A percentile compares a stretch with the other conserved stretches of the same genome.
phyloP scores from a whole-genome alignment of 768 basidiomycete species.

The Asterophora lycoperdoides region DNA sequence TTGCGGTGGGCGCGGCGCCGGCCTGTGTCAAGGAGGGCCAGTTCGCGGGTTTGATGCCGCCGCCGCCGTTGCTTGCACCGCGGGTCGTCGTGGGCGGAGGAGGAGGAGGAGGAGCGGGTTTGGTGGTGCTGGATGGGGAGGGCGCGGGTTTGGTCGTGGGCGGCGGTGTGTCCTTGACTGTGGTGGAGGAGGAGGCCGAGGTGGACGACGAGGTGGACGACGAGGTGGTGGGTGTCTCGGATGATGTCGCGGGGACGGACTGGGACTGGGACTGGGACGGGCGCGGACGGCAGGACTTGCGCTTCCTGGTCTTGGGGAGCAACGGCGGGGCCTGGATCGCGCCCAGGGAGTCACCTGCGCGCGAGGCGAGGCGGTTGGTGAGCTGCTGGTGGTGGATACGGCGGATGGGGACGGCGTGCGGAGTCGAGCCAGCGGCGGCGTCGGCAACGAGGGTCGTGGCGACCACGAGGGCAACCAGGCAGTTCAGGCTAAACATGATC shows the following conservation, averaged over 20 bases:
- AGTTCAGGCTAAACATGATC: constrained; percentile 21
- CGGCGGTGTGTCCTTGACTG: constrained; percentile 1
- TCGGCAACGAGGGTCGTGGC: constrained; percentile 13
- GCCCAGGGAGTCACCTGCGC: not conserved
- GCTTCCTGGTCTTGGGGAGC: constrained; percentile 2
- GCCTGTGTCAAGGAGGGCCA: constrained; percentile 26
- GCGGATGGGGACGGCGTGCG: constrained; percentile 15
- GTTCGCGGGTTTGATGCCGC: constrained; percentile 17
- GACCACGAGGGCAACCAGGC: constrained; percentile 19
- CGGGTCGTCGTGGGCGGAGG: constrained; percentile 6
- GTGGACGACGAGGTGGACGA: too few species aligned
- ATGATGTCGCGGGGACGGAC: too few species aligned
- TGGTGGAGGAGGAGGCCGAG: not conserved
- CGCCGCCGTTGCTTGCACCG: constrained; percentile 7
- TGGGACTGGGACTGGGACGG: too few species aligned
- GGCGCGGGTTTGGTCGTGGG: not conserved
- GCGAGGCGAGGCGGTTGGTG: constrained; percentile 12
- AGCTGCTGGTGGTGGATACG: constrained; percentile 22
- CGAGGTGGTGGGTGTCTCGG: too few species aligned
- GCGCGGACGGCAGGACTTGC: constrained; percentile 7
- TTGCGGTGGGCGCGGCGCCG: constrained; percentile 19
- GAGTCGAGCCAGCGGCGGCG: constrained; percentile 10
- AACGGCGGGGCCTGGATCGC: not conserved
- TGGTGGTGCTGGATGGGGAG: not conserved
- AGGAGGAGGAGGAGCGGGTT: not conserved